Conservation (phyloP, 371 early-diverging fungal genomes). For the Catenaria anguillulae region DNA sequence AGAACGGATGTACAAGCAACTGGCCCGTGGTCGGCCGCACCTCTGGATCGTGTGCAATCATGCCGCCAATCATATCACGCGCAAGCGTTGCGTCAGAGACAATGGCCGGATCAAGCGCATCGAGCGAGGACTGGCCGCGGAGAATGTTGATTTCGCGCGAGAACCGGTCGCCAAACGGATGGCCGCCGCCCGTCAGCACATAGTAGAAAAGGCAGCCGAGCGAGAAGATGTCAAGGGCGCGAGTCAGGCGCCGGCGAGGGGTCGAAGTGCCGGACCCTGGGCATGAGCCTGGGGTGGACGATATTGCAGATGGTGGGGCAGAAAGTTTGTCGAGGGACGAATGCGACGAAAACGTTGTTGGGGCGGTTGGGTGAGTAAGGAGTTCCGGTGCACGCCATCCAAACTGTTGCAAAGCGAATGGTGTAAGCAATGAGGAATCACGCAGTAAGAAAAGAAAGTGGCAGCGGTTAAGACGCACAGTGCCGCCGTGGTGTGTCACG, state of each 20-base stretch:
- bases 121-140: conserved; percentile 48
- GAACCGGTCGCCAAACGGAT: conserved; percentile 88
- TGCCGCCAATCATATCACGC: conserved; percentile 69
- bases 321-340: conserved; percentile 4
- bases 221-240: conserved; percentile 87
- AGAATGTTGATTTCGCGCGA: conserved; percentile 76
- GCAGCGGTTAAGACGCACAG: conserved; percentile 19
- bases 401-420: conserved; percentile 21
- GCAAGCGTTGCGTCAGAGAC: conserved; percentile 64
- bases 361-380: conserved; percentile 8
- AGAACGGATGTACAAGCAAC: conserved; percentile 81
- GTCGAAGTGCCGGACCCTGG: background rate
- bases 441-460: too few species aligned
- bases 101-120: conserved; percentile 42
- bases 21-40: conserved; percentile 56
- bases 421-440: too few species aligned
- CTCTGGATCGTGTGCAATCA: conserved; percentile 63
- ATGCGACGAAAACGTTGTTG: conserved; percentile 7
- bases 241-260: conserved; percentile 44
- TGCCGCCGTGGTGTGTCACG: conserved; percentile 36
- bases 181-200: conserved; percentile 69
- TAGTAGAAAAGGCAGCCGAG: conserved; percentile 90
- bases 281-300: background rate
- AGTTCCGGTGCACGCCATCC: conserved; percentile 97
- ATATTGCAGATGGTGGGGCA: background rate